Percentiles rank a stretch among this genome's conserved stretches.
Evolutionary conservation across 2,329 filamentous ascomycete species (phyloP).

Genomic region (Capronia americana): DNA sequence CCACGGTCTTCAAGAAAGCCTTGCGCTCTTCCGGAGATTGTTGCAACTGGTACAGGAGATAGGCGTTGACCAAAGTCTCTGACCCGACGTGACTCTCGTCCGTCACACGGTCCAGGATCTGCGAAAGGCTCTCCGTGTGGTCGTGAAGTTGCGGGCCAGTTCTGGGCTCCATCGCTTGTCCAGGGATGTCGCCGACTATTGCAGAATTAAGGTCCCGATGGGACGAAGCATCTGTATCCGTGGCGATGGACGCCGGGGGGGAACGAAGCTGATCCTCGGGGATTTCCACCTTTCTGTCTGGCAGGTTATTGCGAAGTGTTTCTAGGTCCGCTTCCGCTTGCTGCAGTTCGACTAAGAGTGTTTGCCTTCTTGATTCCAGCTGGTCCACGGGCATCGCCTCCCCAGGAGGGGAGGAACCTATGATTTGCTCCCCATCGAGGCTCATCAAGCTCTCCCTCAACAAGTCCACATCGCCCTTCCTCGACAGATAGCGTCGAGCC

Average conservation of each 20-base stretch:
- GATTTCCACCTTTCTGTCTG: slow-evolving; percentile 20
- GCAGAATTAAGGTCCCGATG: neutral
- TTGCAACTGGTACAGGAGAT: slow-evolving; percentile 20
- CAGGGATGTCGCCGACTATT: neutral
- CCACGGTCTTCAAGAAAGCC: neutral
- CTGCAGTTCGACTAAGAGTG: slow-evolving; percentile 1
- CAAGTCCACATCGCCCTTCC: slow-evolving; percentile 22
- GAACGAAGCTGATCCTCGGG: slow-evolving; percentile 14
- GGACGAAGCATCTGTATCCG: neutral
- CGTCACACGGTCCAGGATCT: neutral
- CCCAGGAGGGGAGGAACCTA: neutral
- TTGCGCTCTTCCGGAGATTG: neutral
- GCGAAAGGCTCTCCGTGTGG: slow-evolving; percentile 1
- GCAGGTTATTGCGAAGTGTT: slow-evolving; percentile 12
- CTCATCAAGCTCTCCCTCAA: slow-evolving; percentile 13
- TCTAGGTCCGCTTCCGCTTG: slow-evolving; percentile 15
- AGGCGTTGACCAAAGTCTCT: slow-evolving; percentile 15
- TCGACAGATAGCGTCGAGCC: slow-evolving; percentile 20
- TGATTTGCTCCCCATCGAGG: slow-evolving; percentile 6
- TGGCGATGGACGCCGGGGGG: neutral
- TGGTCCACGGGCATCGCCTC: neutral
- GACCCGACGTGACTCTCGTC: neutral
- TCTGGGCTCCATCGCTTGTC: neutral
- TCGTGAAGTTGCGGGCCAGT: neutral
- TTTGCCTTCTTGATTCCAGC: slow-evolving; percentile 9